These are phyloP conservation scores for Dimargaris xerosporica DNA, from an alignment of 192 early-diverging fungal genomes.

Conservation along the genomic window DNA sequence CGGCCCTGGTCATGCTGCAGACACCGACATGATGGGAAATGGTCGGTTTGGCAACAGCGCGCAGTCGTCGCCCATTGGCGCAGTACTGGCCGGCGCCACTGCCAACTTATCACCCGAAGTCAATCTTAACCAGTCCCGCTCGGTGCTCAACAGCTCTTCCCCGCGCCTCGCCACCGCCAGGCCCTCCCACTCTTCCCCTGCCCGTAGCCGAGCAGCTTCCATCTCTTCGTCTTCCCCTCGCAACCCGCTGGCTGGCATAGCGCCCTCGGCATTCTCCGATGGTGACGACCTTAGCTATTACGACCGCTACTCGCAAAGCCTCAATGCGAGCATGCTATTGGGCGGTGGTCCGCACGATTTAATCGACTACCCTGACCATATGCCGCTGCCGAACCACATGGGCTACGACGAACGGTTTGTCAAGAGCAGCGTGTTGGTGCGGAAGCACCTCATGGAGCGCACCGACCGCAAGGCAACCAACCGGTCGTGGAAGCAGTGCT, in stretches of 20 bases:
- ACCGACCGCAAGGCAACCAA: constrained; percentile 64
- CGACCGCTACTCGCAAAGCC: background rate
- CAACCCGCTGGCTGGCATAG: background rate
- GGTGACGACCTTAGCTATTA: constrained; percentile 1
- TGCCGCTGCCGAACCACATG: constrained; percentile 5
- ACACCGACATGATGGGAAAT: too few relatives aligned
- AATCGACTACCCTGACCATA: background rate
- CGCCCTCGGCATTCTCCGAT: constrained; percentile 1
- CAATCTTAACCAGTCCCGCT: background rate
- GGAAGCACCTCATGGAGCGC: constrained; percentile 72
- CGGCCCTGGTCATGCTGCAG: too few relatives aligned
- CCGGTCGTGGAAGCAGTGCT: constrained; percentile 74
- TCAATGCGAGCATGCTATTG: constrained; percentile 7
- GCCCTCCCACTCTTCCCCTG: background rate
- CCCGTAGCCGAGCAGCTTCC: constrained; percentile 7
- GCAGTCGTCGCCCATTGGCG: constrained; percentile 8
- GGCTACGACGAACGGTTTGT: constrained; percentile 16
- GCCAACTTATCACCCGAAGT: background rate
- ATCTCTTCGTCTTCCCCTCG: constrained; percentile 2
- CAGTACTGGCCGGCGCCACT: background rate
- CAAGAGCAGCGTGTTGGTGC: constrained; percentile 65
- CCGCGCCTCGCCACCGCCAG: background rate
- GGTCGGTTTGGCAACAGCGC: background rate
- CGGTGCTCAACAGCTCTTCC: background rate
- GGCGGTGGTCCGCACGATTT: background rate